Conservation (phyloP, 192 early-diverging fungal species). For the Phlyctochytrium arcticum region DNA sequence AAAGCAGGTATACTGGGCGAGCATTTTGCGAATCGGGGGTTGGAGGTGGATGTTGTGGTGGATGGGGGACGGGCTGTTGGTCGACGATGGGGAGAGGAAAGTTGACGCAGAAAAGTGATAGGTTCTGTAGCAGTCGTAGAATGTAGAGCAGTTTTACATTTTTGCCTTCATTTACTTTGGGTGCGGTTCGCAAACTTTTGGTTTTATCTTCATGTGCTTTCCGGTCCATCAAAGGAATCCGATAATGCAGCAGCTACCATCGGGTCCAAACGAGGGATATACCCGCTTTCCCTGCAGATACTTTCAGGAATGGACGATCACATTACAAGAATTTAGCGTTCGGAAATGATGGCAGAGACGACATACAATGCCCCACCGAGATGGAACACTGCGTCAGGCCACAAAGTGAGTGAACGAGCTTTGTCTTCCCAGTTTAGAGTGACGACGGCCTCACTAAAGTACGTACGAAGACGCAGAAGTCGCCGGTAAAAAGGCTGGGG, state of each 20-base stretch:
- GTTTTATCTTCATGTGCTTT: too few relatives aligned
- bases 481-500: constrained; percentile 2
- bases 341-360: background rate
- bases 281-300: too few relatives aligned
- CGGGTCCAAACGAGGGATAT: too few relatives aligned
- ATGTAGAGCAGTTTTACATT: too few relatives aligned
- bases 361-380: background rate
- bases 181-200: too few relatives aligned
- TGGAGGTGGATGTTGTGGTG: constrained; percentile 40
- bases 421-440: constrained; percentile 1
- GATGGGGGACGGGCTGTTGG: constrained; percentile 32
- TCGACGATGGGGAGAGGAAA: constrained; percentile 16
- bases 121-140: too few relatives aligned
- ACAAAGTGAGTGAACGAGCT: constrained; percentile 2
- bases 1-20: constrained; percentile 14
- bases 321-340: background rate
- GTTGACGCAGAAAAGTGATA: background rate
- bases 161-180: too few relatives aligned
- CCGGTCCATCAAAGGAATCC: too few relatives aligned
- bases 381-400: background rate
- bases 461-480: background rate
- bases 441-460: background rate
- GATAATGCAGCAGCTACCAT: too few relatives aligned
- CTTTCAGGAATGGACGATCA: too few relatives aligned
- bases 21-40: constrained; percentile 24